A percentile compares a stretch with the other conserved stretches of the same genome.
Conservation (phyloP, 306 rosid species). For the Prunus salicina region DNA sequence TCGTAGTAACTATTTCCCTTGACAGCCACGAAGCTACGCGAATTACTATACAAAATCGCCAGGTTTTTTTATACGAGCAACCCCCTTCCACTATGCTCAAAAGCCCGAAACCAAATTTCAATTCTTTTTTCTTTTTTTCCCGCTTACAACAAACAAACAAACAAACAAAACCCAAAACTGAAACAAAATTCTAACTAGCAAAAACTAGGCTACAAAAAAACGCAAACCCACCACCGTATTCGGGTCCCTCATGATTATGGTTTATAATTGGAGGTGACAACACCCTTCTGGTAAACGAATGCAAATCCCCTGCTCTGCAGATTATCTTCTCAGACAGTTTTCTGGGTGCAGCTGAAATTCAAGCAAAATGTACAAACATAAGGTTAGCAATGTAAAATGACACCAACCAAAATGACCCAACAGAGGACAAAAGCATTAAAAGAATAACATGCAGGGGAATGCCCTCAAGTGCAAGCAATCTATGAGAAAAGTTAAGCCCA, state of each 20-base stretch:
- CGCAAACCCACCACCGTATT: conserved; percentile 33
- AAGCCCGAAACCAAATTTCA: conserved; percentile 2
- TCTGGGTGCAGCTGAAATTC: conserved; percentile 47
- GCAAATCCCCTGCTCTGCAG: conserved; percentile 33
- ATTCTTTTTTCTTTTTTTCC: neutral
- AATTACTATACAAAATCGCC: conserved; percentile 48
- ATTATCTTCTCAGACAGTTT: conserved; percentile 16
- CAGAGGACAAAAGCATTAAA: neutral
- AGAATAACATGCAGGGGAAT: conserved; percentile 37
- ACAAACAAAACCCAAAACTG: neutral
- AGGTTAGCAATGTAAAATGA: conserved; percentile 10
- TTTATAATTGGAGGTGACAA: conserved; percentile 30
- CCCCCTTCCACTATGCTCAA: conserved; percentile 38
- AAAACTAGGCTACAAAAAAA: conserved; percentile 35
- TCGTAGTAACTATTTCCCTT: conserved; percentile 32
- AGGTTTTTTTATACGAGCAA: conserved; percentile 39
- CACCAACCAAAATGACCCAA: neutral
- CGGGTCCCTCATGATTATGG: conserved; percentile 61
- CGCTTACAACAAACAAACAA: neutral
- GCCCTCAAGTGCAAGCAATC: conserved; percentile 53
- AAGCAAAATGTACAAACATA: conserved; percentile 14
- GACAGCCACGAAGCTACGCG: conserved; percentile 36
- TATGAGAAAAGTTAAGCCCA: conserved; percentile 7
- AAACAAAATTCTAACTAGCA: conserved; percentile 41
- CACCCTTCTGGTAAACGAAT: conserved; percentile 36